Evolutionary conservation across 2,329 filamentous ascomycete genomes (phyloP), one percentile per base, ranked within the genome.

Genomic region (Erysiphe neolycopersici): DNA sequence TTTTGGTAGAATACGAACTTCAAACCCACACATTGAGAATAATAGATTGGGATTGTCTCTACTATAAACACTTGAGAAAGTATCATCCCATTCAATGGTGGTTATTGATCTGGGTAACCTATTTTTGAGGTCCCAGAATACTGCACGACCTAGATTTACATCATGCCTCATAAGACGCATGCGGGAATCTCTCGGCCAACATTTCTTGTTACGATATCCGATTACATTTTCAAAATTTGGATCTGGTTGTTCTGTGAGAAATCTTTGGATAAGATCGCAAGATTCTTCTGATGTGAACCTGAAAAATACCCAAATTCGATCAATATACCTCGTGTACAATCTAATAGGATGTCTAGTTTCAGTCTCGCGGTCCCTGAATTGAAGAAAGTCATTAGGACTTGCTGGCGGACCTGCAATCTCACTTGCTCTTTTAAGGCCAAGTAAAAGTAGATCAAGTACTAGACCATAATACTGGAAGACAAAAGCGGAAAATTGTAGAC

Each of bases 191-290:
- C 89, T 75, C 37, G 89, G 91, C 89, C 89, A 98, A 62, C 91
- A 98, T 60, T 95, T 98, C 67, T 98, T 98, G 62, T 92, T 98
- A 65, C 82, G 85, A 61, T 95, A 98, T 0, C 89, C 89, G 53
- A 98, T 95, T 37, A 98, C 89, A 50, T 98, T 98, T 59, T 98
- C 89, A 51, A 98, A 98, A 57, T 98, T 98, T 2, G 89, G 89
- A 59, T 98, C 91, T 0, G 89, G 89, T 56, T 98, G 87, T 58
- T 98, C 91, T 0, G 91, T 98, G 51, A 98, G 66, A 68, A 95
- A 98, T 10, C 89, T 79, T 59, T 98, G 89, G 46, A 98, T 98
- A 40, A 98, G 67, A 54, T 98, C 89, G 47, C 89, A 71, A 3
- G 87, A 93, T 56, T 98, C 89, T 39, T 98, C 89, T 0, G 85